These are phyloP conservation scores for Taphrina wiesneri DNA, from an alignment of 1,139 yeast genomes.

Conservation along the genomic window DNA sequence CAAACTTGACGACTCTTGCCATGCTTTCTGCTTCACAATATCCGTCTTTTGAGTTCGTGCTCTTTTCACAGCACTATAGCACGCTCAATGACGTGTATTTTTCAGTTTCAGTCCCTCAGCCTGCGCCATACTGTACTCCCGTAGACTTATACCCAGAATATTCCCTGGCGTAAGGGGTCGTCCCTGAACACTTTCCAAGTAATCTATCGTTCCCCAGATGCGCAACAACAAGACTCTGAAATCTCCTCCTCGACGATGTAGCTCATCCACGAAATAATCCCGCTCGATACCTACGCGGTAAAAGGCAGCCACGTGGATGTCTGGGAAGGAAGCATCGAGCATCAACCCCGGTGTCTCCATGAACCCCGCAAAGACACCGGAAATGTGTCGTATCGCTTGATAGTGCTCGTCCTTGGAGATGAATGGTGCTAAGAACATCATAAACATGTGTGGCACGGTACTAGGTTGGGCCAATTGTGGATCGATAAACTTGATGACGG, in stretches of 20 bases:
- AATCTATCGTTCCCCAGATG: conserved; percentile 17
- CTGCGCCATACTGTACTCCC: conserved; percentile 10
- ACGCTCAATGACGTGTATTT: conserved; percentile 12
- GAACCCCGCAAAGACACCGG: conserved; percentile 22
- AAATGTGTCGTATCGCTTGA: neutral
- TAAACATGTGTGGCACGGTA: conserved; percentile 15
- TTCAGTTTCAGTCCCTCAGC: conserved; percentile 7
- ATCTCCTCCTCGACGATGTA: conserved; percentile 10
- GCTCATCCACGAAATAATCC: conserved; percentile 5
- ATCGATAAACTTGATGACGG: conserved; percentile 13
- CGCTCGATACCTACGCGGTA: conserved; percentile 21
- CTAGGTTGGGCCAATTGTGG: conserved; percentile 12
- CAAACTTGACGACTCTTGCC: too few relatives aligned
- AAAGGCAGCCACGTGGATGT: conserved; percentile 21
- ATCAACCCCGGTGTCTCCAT: conserved; percentile 15
- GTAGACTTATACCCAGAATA: conserved; percentile 1
- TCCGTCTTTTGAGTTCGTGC: too few relatives aligned
- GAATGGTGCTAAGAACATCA: conserved; percentile 26
- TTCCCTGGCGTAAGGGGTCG: neutral
- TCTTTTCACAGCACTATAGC: too few relatives aligned
- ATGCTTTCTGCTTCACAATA: too few relatives aligned
- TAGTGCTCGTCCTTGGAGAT: conserved; percentile 6
- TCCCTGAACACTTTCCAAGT: neutral
- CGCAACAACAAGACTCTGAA: neutral
- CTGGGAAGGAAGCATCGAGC: conserved; percentile 23